A percentile compares a stretch with the other conserved stretches of the same genome.
These are phyloP conservation scores for Pyronema omphalodes DNA, from an alignment of 495 filamentous ascomycete genomes.

Conservation along the genomic window DNA sequence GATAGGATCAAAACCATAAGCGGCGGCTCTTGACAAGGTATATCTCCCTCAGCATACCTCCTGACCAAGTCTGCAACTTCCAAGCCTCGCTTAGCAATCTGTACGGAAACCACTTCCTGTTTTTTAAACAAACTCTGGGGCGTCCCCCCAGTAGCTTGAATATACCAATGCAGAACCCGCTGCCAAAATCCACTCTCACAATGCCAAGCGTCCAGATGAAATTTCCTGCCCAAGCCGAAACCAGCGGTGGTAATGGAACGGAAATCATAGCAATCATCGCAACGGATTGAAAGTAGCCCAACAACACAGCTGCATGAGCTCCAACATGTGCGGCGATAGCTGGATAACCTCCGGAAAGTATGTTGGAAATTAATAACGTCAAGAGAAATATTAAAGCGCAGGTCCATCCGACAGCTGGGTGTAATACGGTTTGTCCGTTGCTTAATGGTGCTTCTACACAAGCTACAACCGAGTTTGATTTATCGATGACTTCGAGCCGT, in stretches of 20 bases:
- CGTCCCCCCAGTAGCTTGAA: slow-evolving; percentile 70
- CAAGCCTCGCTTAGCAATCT: slow-evolving; percentile 41
- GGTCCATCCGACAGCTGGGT: slow-evolving; percentile 66
- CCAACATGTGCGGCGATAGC: slow-evolving; percentile 87
- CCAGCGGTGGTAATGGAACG: slow-evolving; percentile 65
- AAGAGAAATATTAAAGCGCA: slow-evolving; percentile 66
- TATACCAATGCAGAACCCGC: slow-evolving; percentile 77
- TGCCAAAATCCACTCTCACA: slow-evolving; percentile 66
- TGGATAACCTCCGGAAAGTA: slow-evolving; percentile 61
- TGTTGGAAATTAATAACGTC: slow-evolving; percentile 55
- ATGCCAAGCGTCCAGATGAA: slow-evolving; percentile 96
- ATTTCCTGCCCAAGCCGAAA: slow-evolving; percentile 82
- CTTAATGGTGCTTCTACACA: slow-evolving; percentile 74
- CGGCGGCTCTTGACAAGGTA: neutral
- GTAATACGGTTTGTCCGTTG: slow-evolving; percentile 77
- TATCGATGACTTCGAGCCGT: slow-evolving; percentile 45
- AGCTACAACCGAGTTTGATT: slow-evolving; percentile 37
- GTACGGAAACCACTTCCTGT: slow-evolving; percentile 54
- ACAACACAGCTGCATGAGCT: slow-evolving; percentile 78
- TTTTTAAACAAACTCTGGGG: slow-evolving; percentile 58
- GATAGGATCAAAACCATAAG: neutral
- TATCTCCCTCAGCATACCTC: neutral
- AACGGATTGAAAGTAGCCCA: slow-evolving; percentile 83
- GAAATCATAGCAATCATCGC: slow-evolving; percentile 72
- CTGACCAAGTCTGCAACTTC: neutral